Percentiles rank a stretch among this genome's conserved stretches.
Conservation (phyloP, 2,329 filamentous ascomycete species). For the Colletotrichum tropicale region DNA sequence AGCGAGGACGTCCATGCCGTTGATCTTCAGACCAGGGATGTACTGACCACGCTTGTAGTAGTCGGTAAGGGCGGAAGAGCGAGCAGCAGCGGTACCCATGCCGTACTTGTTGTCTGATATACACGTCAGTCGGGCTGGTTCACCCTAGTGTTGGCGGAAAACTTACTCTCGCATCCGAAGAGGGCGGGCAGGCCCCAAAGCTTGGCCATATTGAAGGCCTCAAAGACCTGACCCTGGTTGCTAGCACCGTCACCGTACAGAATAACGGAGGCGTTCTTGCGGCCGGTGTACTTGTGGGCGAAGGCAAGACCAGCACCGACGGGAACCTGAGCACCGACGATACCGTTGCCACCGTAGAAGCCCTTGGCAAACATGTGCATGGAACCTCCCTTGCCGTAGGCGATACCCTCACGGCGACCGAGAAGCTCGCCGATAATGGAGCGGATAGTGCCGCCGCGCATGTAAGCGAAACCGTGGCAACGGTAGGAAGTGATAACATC, state of each 20-base stretch:
- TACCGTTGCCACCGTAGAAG: constrained; percentile 99
- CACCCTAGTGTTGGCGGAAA: not conserved
- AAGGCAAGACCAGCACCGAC: constrained; percentile 97
- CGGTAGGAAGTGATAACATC: constrained; percentile 98
- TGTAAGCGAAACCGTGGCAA: constrained; percentile 97
- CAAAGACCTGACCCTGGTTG: constrained; percentile 99
- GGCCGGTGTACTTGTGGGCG: constrained; percentile 90
- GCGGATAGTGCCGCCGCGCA: constrained; percentile 90
- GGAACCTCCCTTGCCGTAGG: constrained; percentile 97
- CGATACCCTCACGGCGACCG: constrained; percentile 93
- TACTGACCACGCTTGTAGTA: constrained; percentile 99
- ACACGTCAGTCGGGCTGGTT: constrained; percentile 27
- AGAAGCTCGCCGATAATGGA: constrained; percentile 96
- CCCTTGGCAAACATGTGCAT: constrained; percentile 99
- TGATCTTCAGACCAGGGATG: constrained; percentile 98
- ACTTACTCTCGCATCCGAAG: constrained; percentile 97
- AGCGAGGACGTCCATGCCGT: constrained; percentile 98
- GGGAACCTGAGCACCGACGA: constrained; percentile 97
- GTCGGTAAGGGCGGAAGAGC: constrained; percentile 94
- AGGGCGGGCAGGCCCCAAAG: constrained; percentile 96
- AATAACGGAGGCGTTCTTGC: constrained; percentile 85
- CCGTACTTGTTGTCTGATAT: constrained; percentile 97
- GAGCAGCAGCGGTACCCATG: constrained; percentile 96
- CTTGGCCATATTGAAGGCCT: constrained; percentile 99
- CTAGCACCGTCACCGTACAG: constrained; percentile 97